These are phyloP conservation scores for Trichosporon sp. DNA, from an alignment of 1,284 basidiomycete genomes.

Conservation along the genomic window DNA sequence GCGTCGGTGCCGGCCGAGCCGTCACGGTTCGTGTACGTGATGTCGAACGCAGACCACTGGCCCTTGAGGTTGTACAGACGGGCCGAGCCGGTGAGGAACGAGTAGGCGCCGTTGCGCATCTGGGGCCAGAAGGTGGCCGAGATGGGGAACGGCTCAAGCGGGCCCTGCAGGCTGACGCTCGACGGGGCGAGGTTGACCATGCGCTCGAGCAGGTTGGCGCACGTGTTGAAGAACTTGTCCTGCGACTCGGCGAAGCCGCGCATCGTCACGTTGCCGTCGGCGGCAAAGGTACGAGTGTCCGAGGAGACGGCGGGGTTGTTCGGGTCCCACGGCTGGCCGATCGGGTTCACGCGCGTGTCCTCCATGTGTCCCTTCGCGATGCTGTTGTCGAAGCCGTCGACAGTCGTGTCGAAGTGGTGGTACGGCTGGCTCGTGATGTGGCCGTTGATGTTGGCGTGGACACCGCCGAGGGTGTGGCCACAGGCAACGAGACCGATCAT, in stretches of 20 bases:
- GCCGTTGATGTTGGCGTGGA: conserved; percentile 28
- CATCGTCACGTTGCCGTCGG: conserved; percentile 33
- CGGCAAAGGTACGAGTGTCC: conserved; percentile 28
- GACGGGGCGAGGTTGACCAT: conserved; percentile 32
- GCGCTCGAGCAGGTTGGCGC: conserved; percentile 22
- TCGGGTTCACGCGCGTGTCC: conserved; percentile 26
- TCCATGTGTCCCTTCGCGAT: conserved; percentile 27
- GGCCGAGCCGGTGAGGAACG: conserved; percentile 24
- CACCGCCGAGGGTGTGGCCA: conserved; percentile 34
- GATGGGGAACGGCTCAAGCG: conserved; percentile 30
- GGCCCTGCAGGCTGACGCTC: conserved; percentile 23
- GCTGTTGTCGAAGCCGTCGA: conserved; percentile 28
- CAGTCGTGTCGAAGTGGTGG: conserved; percentile 25
- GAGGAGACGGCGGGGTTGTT: conserved; percentile 21
- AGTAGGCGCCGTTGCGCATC: conserved; percentile 23
- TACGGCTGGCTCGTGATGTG: conserved; percentile 22
- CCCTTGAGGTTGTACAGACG: conserved; percentile 29
- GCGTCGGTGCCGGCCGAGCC: conserved; percentile 24
- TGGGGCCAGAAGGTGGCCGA: conserved; percentile 21
- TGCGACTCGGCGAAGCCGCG: conserved; percentile 22
- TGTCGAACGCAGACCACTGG: conserved; percentile 27
- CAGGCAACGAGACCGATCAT: conserved; percentile 32
- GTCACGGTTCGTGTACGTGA: conserved; percentile 27
- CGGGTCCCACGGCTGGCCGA: conserved; percentile 30
- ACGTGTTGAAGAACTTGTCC: conserved; percentile 24